Base-by-base conservation (phyloP, 1,139 yeast genomes). In the Lodderomyces oxycetoniae region DNA sequence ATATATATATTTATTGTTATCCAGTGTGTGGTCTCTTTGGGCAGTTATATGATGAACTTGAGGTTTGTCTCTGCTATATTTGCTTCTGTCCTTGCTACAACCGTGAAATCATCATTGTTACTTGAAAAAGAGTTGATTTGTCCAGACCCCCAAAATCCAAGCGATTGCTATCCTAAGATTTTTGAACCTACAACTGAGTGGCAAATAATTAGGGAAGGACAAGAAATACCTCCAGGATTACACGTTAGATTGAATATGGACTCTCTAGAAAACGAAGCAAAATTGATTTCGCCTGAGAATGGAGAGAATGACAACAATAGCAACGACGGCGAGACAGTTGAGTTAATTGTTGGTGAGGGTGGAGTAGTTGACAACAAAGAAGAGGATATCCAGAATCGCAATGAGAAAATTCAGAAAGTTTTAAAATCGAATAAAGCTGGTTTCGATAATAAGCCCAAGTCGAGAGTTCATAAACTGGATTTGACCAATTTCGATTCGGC, bases 221-320 rank as follows among this genome's bases (percentile, higher is more conserved):
- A 84, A 50, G 69, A 72, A 11, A 68, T 86, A 5, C 95, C 95
- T 1, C 72, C 72, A 12, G 96, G 96, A 0, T 60, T 87, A 30
- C 94, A 87, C 56, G 77, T 83, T 30, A 64, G 86, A 48, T 52
- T 82, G 48, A 74, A 86, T 53, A 60, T 84, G 36, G 87, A 81
- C 17, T 80, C 88, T 0, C 77, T 81, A 17, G 55, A 60, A 26
- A 75, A 68, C 49, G 85, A 81, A 52, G 96, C 95, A 1, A 82
- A 74, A 44, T 38, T 81, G 7, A 51, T 67, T 49, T 71, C 65
- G 13, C 47, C 47, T 7, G 56, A 50, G 3, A 48, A 40, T n/a
- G 45, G 36, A 10, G 44, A 22, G 12, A 7, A 19, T 7, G 22
- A 19, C 7, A 10, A 19, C 22, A 19, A 19, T 19, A 7, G 10